These are phyloP conservation scores for Luffa acutangula DNA, from an alignment of 306 rosid species.

Conservation along the genomic window DNA sequence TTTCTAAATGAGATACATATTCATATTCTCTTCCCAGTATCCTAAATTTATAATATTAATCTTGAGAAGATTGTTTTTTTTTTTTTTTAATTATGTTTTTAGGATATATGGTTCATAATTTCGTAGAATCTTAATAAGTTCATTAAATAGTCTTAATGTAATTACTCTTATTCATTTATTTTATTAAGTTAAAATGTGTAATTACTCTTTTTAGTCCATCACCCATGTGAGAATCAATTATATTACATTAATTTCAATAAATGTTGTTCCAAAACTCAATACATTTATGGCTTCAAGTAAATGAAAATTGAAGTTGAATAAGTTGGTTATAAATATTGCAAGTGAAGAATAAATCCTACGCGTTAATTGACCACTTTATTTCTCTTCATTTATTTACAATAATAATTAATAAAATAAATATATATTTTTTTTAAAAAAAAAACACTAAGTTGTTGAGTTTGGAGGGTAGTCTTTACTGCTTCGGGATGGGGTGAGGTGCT, in stretches of 20 bases:
- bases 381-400: neutral
- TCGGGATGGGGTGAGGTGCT: no score
- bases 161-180: neutral
- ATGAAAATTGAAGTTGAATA: neutral
- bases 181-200: neutral
- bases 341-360: neutral
- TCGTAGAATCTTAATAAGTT: neutral
- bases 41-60: no score
- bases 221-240: neutral
- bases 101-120: neutral
- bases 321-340: neutral
- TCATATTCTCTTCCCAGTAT: no score
- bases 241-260: neutral
- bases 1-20: neutral
- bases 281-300: neutral
- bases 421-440: no score
- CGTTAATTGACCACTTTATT: neutral
- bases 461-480: neutral
- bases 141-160: neutral
- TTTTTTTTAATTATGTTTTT: no score
- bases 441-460: neutral
- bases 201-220: neutral
- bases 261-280: neutral
- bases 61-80: no score
- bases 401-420: neutral